Evolutionary conservation across 2,329 filamentous ascomycete genomes (phyloP), one percentile per base, ranked within the genome.

Genomic region (Alternaria sp.): DNA sequence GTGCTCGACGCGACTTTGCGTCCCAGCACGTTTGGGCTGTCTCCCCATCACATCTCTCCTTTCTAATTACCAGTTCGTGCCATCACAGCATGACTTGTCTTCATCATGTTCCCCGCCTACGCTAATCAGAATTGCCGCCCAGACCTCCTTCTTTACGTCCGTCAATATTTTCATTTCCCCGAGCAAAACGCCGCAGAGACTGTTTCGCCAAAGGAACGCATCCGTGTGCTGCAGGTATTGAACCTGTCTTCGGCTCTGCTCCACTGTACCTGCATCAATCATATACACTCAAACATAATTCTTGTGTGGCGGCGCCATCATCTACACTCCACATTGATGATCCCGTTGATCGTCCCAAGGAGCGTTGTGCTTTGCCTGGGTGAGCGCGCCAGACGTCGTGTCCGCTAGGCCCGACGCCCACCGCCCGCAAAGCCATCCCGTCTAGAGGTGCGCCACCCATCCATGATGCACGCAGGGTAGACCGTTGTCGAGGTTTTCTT

Each of bases 381-480:
- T 40, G 48, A 65, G 68, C 52, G 60, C 63, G 61, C 65, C 61
- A 69, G 61, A 68, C 65, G 65, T 72, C 66, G 68, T 68, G 67
- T 61, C 72, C 67, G 67, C 67, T 71, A 68, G 68, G 57, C 61
- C 66, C 53, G 61, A 72, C 72, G 70, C 71, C 66, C 53, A 62
- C 71, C 72, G 68, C 71, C 71, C 67, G 60, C 61, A 65, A 70
- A 74, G 72, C 72, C 71, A 62, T 66, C 70, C 72, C 70, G 68
- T 65, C 69, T 69, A 68, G 67, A 71, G 68, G 65, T 69, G 71
- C 71, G 68, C 56, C 69, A 61, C 49, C 54, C 51, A 67, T 65
- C 60, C 55, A 63, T 63, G 64, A 69, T 71, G 64, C 41, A 59
- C 66, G 58, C 69, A 71, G 69, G 68, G 71, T 66, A 68, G 40